A percentile compares a stretch with the other conserved stretches of the same genome.
phyloP scores from a whole-genome alignment of 2,329 filamentous ascomycete species.

The Claviceps arundinis region DNA sequence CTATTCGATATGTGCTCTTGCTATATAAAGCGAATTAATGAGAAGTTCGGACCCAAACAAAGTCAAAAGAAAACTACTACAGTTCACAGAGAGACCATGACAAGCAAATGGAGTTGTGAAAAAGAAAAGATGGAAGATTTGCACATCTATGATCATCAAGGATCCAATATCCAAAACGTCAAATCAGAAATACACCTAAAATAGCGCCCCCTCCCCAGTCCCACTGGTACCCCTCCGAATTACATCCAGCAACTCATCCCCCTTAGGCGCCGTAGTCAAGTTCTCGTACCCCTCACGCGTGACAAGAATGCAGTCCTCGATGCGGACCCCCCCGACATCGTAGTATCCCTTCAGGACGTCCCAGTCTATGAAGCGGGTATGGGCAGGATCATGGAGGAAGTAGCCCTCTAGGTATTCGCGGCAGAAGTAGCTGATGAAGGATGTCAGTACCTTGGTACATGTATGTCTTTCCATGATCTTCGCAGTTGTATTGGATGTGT shows the following conservation, averaged over 20 bases:
- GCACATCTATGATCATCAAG: no score
- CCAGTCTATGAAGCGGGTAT: conserved; percentile 51
- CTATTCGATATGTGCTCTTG: no score
- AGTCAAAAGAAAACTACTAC: no score
- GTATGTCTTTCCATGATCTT: not conserved
- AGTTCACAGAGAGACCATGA: no score
- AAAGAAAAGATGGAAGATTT: no score
- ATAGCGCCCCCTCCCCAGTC: not conserved
- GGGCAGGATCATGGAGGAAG: conserved; percentile 44
- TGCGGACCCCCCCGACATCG: conserved; percentile 74
- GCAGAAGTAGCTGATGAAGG: conserved; percentile 51
- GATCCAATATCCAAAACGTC: no score
- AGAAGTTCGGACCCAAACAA: no score
- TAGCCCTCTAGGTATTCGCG: conserved; percentile 58
- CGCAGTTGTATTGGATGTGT: not conserved
- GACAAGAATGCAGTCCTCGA: conserved; percentile 82
- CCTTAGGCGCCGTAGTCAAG: conserved; percentile 67
- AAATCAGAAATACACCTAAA: not conserved
- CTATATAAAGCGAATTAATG: no score
- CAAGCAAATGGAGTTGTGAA: no score
- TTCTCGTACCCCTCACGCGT: conserved; percentile 71
- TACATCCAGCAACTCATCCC: conserved; percentile 52
- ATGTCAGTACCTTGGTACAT: not conserved
- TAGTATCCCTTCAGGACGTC: conserved; percentile 56
- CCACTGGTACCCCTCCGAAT: conserved; percentile 29